phyloP scores from a whole-genome alignment of 2,329 filamentous ascomycete species.

The Dichotomopilus funicola region DNA sequence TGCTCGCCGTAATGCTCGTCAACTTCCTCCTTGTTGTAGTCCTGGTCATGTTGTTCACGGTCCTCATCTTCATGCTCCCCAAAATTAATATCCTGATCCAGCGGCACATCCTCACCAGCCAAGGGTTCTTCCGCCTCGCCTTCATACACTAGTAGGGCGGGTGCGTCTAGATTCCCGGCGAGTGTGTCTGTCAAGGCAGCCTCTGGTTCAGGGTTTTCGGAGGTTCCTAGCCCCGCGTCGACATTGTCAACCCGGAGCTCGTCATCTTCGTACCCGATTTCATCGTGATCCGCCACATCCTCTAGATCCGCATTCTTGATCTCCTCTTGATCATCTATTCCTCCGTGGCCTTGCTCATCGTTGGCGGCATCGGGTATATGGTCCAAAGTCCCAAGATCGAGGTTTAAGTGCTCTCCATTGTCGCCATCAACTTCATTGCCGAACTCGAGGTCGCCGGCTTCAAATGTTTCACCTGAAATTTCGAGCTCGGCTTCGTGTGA shows the following conservation, averaged over 20 bases:
- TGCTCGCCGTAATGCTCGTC: no score
- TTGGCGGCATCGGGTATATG: no score
- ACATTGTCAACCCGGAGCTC: conserved; percentile 2
- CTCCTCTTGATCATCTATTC: neutral
- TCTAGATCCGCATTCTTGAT: conserved; percentile 3
- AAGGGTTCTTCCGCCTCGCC: neutral
- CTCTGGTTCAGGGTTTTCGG: neutral
- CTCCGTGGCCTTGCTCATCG: no score
- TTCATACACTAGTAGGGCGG: neutral
- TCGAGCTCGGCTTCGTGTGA: conserved; percentile 12
- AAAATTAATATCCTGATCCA: neutral
- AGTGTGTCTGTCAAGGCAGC: neutral
- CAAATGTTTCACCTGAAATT: neutral
- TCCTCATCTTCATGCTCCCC: neutral
- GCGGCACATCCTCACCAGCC: neutral
- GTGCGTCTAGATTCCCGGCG: neutral
- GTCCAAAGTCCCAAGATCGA: no score
- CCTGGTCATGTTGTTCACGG: no score
- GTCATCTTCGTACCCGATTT: conserved; percentile 34
- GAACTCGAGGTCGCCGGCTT: neutral
- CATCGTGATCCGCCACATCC: conserved; percentile 25
- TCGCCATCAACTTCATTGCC: no score
- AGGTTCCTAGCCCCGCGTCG: neutral
- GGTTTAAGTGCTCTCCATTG: no score
- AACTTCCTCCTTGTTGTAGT: no score